Base-by-base conservation (phyloP, 106 monocot genomes). In the Acorus gramineus region DNA sequence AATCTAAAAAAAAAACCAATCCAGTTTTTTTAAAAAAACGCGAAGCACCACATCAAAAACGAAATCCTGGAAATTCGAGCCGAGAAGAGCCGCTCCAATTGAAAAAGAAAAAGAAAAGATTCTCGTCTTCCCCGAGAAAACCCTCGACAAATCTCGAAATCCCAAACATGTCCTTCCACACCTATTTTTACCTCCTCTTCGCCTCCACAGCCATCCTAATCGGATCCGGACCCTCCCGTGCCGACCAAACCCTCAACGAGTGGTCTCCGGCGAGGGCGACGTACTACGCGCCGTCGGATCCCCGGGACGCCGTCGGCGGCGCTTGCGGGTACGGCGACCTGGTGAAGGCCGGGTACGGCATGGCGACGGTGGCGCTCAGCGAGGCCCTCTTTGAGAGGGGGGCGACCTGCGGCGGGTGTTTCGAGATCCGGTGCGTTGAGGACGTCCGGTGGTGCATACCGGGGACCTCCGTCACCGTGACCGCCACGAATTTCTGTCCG, bases 251-350 rank as follows among this genome's bases (percentile, higher is more conserved):
- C 28, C 28, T 28, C 28, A 28, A 28, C 28, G 28, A 28, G 28
- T 28, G 28, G 28, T 28, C 28, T 28, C 28, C 28, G 28, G 28
- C 28, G 28, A 28, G 28, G 28, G 28, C 28, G 28, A 28, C 28
- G 28, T 28, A 28, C 28, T 28, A 28, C 28, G 28, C 28, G 28
- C 28, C 28, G 28, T 6, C 8, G 42, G 47, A 61, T 49, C 3
- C 45, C 12, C 14, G 56, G 56, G 64, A 49, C 44, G 4, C 49
- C 45, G 72, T 77, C 89, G 90, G 77, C 9, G 96, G 96, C 8
- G 90, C 96, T 11, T 98, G 96, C 46, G 96, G 96, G 60, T 98
- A 85, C 67, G 96, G 91, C 48, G 87, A 98, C 75, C 80, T 98
- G 71, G 85, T 77, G 10, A 76, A 67, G 68, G 63, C 50, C 13